phyloP scores from a whole-genome alignment of 176 grass and related monocot species.

The Oryza australiensis region DNA sequence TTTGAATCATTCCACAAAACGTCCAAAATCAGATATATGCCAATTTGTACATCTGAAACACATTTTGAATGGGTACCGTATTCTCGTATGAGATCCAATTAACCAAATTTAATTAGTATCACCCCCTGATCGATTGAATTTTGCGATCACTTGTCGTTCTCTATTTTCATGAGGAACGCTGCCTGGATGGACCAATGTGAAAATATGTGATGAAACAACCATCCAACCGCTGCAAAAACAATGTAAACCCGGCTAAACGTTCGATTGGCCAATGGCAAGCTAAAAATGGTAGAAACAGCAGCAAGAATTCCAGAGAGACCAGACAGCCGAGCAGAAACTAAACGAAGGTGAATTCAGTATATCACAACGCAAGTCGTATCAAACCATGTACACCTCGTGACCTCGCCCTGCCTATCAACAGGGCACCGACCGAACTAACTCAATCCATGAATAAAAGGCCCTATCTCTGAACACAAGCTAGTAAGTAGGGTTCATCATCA shows the following conservation, averaged over 20 bases:
- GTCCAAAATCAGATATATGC: too few species aligned
- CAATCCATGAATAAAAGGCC: background rate
- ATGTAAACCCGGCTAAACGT: background rate
- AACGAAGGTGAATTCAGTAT: background rate
- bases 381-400: slow-evolving; percentile 19
- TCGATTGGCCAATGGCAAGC: background rate
- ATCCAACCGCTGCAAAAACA: background rate
- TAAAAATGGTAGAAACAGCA: background rate
- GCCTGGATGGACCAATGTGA: too few species aligned
- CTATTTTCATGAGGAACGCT: too few species aligned
- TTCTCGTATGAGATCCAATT: too few species aligned
- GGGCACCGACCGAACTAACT: background rate
- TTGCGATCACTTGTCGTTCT: too few species aligned
- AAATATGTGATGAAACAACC: background rate
- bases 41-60: too few species aligned
- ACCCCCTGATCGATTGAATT: too few species aligned
- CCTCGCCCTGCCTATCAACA: background rate
- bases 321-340: background rate
- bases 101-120: too few species aligned
- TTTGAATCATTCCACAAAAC: too few species aligned
- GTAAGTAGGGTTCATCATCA: background rate
- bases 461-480: background rate
- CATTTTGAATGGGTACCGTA: too few species aligned
- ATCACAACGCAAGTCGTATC: background rate
- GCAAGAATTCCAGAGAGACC: background rate